phyloP scores from a whole-genome alignment of 2,329 filamentous ascomycete species.

The Diaporthe sp. region DNA sequence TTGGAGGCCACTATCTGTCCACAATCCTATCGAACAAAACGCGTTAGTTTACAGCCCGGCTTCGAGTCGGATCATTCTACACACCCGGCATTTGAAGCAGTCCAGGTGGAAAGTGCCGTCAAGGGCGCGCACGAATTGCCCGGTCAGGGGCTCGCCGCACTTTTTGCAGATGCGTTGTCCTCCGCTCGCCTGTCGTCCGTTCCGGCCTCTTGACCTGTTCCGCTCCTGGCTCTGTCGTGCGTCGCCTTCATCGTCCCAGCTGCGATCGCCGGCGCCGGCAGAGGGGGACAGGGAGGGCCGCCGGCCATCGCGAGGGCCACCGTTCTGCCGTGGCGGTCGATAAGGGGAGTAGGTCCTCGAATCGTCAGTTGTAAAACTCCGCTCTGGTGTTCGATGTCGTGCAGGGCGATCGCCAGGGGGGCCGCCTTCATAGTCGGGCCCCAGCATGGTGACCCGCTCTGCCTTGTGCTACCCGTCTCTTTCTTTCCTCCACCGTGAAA shows the following conservation, averaged over 20 bases:
- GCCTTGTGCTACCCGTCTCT: constrained; percentile 32
- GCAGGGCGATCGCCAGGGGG: constrained; percentile 51
- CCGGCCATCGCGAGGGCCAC: constrained; percentile 38
- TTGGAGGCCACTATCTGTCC: constrained; percentile 97
- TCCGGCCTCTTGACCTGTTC: constrained; percentile 65
- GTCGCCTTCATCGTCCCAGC: constrained; percentile 39
- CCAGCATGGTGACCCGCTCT: constrained; percentile 47
- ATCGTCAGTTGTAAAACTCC: constrained; percentile 38
- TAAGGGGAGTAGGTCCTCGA: constrained; percentile 39
- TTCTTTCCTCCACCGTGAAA: constrained; percentile 23
- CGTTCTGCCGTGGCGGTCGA: constrained; percentile 40
- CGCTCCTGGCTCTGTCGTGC: constrained; percentile 65
- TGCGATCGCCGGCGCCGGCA: constrained; percentile 31
- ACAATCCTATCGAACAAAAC: constrained; percentile 76
- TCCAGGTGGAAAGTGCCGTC: constrained; percentile 96
- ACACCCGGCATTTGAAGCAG: constrained; percentile 96
- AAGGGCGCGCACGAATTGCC: constrained; percentile 94
- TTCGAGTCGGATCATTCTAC: constrained; percentile 45
- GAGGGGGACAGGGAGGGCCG: constrained; percentile 35
- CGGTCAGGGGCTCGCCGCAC: constrained; percentile 87
- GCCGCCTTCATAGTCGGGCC: constrained; percentile 58
- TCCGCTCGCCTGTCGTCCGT: constrained; percentile 66
- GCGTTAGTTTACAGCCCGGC: constrained; percentile 36
- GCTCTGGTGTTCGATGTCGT: constrained; percentile 38
- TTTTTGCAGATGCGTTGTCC: constrained; percentile 81